These are phyloP conservation scores for Citropsis articulata DNA, from an alignment of 345 rosid species.

Conservation along the genomic window DNA sequence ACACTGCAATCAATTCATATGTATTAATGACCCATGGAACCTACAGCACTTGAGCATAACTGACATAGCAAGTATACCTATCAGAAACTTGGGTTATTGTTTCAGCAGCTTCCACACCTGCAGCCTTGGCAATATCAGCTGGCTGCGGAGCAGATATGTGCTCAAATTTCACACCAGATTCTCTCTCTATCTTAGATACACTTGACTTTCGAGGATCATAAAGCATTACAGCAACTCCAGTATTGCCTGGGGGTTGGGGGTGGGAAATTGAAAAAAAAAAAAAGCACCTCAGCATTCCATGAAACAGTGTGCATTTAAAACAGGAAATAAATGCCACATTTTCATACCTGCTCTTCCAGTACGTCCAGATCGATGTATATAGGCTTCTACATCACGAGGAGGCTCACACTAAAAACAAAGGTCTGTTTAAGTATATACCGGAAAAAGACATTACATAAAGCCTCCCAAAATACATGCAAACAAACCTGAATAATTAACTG, in stretches of 20 bases:
- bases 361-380: conserved; percentile 97
- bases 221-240: conserved; percentile 94
- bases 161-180: conserved; percentile 93
- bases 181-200: conserved; percentile 68
- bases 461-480: background rate
- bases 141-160: conserved; percentile 79
- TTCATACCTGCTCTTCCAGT: conserved; percentile 96
- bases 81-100: conserved; percentile 73
- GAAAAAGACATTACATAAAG: background rate
- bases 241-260: conserved; percentile 48
- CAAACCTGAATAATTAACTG: conserved; percentile 93
- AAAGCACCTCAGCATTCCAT: conserved; percentile 9
- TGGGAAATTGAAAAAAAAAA: background rate
- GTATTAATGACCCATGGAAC: conserved; percentile 6
- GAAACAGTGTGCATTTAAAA: conserved; percentile 6
- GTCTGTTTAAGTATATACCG: background rate
- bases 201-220: conserved; percentile 80
- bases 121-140: conserved; percentile 78
- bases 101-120: conserved; percentile 75
- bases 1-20: conserved; percentile 52
- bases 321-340: background rate
- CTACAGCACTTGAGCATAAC: background rate
- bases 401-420: conserved; percentile 73
- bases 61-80: conserved; percentile 45
- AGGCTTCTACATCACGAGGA: conserved; percentile 95